Evolutionary conservation across 345 rosid genomes (phyloP).

Genomic region (Hypericum perforatum): DNA sequence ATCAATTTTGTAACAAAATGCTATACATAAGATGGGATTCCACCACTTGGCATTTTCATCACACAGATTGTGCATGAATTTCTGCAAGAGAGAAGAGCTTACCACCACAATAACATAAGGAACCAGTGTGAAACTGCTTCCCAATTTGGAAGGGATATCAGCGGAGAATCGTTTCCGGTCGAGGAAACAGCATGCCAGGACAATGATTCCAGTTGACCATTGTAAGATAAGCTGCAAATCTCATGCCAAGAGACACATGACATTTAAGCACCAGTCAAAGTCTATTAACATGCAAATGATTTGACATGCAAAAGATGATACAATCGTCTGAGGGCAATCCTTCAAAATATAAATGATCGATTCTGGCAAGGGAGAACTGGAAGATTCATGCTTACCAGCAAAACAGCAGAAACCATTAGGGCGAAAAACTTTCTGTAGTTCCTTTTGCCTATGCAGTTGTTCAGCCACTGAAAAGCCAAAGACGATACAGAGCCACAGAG

Average conservation of each 20-base stretch:
- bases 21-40: neutral
- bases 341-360: no score
- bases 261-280: constrained; percentile 40
- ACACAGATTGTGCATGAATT: no score
- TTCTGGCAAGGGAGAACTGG: constrained; percentile 10
- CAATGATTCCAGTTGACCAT: constrained; percentile 79
- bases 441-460: constrained; percentile 82
- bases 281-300: constrained; percentile 20
- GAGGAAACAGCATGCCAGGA: constrained; percentile 70
- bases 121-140: constrained; percentile 89
- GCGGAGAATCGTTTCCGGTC: constrained; percentile 53
- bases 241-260: constrained; percentile 24
- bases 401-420: constrained; percentile 75
- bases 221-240: constrained; percentile 96
- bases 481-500: neutral
- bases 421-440: constrained; percentile 88
- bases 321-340: no score
- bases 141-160: constrained; percentile 73
- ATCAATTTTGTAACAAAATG: neutral
- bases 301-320: no score
- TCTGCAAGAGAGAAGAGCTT: constrained; percentile 20
- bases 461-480: constrained; percentile 74
- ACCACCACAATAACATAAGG: constrained; percentile 93
- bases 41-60: no score
- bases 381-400: constrained; percentile 54